Conservation (phyloP, 2,329 filamentous ascomycete genomes). For the Bipolaris gigantea region DNA sequence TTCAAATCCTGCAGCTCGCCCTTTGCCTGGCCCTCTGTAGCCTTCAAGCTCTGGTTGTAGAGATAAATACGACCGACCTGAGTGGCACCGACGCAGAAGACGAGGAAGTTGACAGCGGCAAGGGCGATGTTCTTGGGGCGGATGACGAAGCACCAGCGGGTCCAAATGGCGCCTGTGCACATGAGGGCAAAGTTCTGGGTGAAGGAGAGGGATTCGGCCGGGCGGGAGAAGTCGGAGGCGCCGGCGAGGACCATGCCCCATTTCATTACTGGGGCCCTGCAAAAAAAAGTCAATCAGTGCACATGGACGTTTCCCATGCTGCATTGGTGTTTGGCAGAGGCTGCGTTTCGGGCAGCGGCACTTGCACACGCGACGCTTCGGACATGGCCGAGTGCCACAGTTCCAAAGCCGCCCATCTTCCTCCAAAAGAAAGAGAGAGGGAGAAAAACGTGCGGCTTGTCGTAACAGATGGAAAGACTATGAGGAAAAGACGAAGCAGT, state of each 20-base stretch:
- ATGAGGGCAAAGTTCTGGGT: constrained; percentile 91
- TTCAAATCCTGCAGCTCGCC: constrained; percentile 40
- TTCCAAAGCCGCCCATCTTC: background rate
- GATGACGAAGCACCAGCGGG: constrained; percentile 97
- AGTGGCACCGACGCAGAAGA: constrained; percentile 81
- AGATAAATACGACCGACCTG: constrained; percentile 77
- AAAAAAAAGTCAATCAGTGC: constrained; percentile 1
- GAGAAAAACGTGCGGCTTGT: background rate
- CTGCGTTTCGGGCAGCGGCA: background rate
- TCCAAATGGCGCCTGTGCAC: constrained; percentile 94
- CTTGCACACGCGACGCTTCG: constrained; percentile 5
- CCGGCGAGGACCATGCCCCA: constrained; percentile 94
- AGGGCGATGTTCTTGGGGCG: constrained; percentile 90
- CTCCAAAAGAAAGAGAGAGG: background rate
- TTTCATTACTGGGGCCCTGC: constrained; percentile 90
- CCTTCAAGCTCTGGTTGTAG: constrained; percentile 65
- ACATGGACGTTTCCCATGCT: background rate
- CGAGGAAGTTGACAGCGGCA: constrained; percentile 97
- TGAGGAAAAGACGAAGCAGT: background rate
- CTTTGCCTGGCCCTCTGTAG: constrained; percentile 44
- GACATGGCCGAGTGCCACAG: constrained; percentile 8
- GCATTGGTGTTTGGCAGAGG: background rate
- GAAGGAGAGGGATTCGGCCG: constrained; percentile 87
- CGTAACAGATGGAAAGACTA: background rate
- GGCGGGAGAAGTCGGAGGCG: constrained; percentile 86